Conservation (phyloP, 805 yeast species). For the Yarrowia sp. region DNA sequence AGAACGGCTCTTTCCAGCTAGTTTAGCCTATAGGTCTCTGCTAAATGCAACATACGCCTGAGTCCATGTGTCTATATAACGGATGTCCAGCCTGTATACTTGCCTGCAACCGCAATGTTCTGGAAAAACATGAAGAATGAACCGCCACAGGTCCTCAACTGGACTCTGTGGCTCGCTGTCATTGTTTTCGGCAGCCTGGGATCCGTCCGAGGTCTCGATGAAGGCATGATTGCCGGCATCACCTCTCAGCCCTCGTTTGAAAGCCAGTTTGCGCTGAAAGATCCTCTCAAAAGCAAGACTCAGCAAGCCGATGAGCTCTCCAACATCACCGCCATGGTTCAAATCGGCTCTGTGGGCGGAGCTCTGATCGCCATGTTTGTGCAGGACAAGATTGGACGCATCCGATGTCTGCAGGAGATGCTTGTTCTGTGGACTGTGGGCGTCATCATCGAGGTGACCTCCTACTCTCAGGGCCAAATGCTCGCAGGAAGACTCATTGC, state of each 20-base stretch:
- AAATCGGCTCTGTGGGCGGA: neutral
- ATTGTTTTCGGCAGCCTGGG: neutral
- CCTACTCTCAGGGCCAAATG: neutral
- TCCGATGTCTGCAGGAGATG: neutral
- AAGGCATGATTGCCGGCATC: neutral
- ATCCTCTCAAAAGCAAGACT: neutral
- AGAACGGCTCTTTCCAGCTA: too few species aligned
- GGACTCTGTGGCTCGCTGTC: neutral
- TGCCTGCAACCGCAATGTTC: too few species aligned
- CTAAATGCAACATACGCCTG: too few species aligned
- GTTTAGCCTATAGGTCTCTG: too few species aligned
- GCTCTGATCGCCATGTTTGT: neutral
- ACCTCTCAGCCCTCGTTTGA: neutral
- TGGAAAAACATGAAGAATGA: neutral
- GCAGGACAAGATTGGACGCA: neutral
- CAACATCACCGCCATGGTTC: neutral
- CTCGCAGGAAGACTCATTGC: neutral
- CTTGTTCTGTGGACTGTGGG: neutral
- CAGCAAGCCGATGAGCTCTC: neutral
- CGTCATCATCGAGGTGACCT: neutral
- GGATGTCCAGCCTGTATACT: too few species aligned
- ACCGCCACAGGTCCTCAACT: neutral
- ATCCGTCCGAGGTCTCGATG: neutral
- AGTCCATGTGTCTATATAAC: too few species aligned
- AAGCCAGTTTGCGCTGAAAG: neutral